phyloP scores from a whole-genome alignment of 352 stramenopile species.

The Phytophthora litchii region DNA sequence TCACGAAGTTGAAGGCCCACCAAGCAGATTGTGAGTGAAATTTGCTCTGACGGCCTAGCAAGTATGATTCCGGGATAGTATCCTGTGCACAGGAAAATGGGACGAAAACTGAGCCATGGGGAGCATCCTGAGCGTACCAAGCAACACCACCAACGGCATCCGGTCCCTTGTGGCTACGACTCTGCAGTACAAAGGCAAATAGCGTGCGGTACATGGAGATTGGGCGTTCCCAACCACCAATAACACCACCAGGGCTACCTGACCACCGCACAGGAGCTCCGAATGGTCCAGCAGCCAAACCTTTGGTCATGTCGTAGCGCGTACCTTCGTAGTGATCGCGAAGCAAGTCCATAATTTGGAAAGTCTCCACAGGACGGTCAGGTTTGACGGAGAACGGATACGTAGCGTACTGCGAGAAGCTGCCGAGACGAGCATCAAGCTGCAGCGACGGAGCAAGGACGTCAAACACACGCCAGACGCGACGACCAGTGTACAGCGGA shows the following conservation, averaged over 20 bases:
- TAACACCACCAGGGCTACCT: conserved; percentile 49
- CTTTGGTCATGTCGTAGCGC: conserved; percentile 87
- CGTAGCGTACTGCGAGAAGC: conserved; percentile 68
- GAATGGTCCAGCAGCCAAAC: conserved; percentile 90
- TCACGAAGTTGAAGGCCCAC: conserved; percentile 90
- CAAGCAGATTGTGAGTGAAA: conserved; percentile 74
- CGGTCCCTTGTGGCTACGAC: conserved; percentile 30
- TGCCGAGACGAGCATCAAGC: conserved; percentile 67
- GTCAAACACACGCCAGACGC: conserved; percentile 91
- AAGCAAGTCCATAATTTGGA: conserved; percentile 85
- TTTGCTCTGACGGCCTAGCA: conserved; percentile 67
- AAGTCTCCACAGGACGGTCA: conserved; percentile 57
- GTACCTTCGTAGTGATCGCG: conserved; percentile 93
- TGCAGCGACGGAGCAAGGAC: conserved; percentile 77
- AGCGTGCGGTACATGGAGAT: conserved; percentile 93
- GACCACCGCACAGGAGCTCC: conserved; percentile 87
- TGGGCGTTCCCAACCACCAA: conserved; percentile 84
- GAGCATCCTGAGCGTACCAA: conserved; percentile 72
- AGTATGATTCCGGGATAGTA: conserved; percentile 56
- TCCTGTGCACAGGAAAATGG: conserved; percentile 70
- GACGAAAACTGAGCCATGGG: conserved; percentile 77
- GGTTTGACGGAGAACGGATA: conserved; percentile 92
- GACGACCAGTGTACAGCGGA: conserved; percentile 77
- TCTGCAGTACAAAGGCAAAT: conserved; percentile 83
- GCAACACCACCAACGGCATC: conserved; percentile 57